Evolutionary conservation across 2,329 filamentous ascomycete species (phyloP), one percentile per base, ranked within the genome.

Genomic region (Ophiognomonia clavigignenti-juglandacearum): DNA sequence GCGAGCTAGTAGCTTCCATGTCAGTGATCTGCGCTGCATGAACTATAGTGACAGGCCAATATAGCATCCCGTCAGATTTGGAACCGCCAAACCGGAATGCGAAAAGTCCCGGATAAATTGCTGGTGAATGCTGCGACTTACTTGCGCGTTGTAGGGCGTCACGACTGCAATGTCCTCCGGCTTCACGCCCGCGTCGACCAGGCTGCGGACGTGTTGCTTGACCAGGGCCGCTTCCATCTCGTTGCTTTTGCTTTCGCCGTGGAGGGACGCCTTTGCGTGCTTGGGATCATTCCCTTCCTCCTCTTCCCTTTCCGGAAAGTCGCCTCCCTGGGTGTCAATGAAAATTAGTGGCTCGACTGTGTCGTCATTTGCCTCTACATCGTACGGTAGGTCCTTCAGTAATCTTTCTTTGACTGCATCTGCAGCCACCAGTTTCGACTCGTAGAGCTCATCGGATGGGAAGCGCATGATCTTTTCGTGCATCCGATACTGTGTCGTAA

Each of bases 401-500:
- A 96, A 68, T 14, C 91, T 80, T 5, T 69, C 70, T 62, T 85
- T 86, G 52, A 97, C 93, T 0, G 74, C 72, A 4, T 92, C 87
- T 1, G 86, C 90, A 0, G 93, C 92, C 3, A 91, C 70, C 1
- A 98, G 78, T 58, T 85, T 84, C 2, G 79, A 80, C 51, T 88
- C 88, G 67, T 98, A 98, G 10, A 97, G 74, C 61, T 92, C 84
- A 52, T 87, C 78, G 0, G 92, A 96, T 0, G 93, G 92, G 59
- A 96, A 98, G 6, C 82, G 78, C 91, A 97, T 97, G 58, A 98
- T 97, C 45, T 75, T 82, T 60, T 95, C 86, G 62, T 98, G 90
- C 93, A 98, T 98, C 31, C 93, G 89, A 65, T 98, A 98, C 68
- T 98, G 93, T 4, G 86, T 95, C 4, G 89, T 97, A 20, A 98